Evolutionary conservation across 495 filamentous ascomycete species (phyloP).

Genomic region (Pyrenula aspistea): DNA sequence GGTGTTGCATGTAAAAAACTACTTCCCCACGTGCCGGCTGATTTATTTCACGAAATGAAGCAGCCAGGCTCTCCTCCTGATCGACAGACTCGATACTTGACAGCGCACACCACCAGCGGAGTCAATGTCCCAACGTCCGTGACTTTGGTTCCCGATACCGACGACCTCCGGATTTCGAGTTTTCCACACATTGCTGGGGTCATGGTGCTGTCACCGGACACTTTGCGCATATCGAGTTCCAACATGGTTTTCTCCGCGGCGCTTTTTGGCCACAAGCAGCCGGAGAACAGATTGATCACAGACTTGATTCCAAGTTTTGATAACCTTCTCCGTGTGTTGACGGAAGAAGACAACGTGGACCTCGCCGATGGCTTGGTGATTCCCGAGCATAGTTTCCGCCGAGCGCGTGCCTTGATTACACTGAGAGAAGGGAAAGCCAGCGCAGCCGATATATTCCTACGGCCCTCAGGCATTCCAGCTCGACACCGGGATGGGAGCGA

Average conservation of each 20-base stretch:
- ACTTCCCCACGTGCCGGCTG: slow-evolving; percentile 70
- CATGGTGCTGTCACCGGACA: slow-evolving; percentile 69
- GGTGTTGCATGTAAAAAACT: slow-evolving; percentile 64
- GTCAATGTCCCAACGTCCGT: slow-evolving; percentile 72
- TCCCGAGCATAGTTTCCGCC: slow-evolving; percentile 88
- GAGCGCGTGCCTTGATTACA: slow-evolving; percentile 71
- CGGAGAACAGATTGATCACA: slow-evolving; percentile 66
- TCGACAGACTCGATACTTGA: slow-evolving; percentile 60
- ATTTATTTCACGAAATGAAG: slow-evolving; percentile 45
- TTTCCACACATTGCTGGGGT: slow-evolving; percentile 97
- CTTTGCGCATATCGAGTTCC: slow-evolving; percentile 71
- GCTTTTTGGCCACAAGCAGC: slow-evolving; percentile 75
- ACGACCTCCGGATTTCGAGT: slow-evolving; percentile 70
- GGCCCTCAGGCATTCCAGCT: slow-evolving; percentile 71
- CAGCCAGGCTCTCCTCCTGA: slow-evolving; percentile 61
- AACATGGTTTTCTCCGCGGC: slow-evolving; percentile 91
- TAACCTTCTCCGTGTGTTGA: slow-evolving; percentile 63
- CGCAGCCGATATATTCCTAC: slow-evolving; percentile 63
- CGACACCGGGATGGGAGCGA: slow-evolving; percentile 81
- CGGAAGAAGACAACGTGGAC: slow-evolving; percentile 71
- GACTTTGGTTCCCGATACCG: slow-evolving; percentile 50
- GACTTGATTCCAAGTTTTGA: slow-evolving; percentile 82
- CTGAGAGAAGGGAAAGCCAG: slow-evolving; percentile 64
- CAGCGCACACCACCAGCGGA: slow-evolving; percentile 58
- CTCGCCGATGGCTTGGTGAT: slow-evolving; percentile 92